phyloP scores from a whole-genome alignment of 1,284 basidiomycete species.

The Marasmius fiardii region DNA sequence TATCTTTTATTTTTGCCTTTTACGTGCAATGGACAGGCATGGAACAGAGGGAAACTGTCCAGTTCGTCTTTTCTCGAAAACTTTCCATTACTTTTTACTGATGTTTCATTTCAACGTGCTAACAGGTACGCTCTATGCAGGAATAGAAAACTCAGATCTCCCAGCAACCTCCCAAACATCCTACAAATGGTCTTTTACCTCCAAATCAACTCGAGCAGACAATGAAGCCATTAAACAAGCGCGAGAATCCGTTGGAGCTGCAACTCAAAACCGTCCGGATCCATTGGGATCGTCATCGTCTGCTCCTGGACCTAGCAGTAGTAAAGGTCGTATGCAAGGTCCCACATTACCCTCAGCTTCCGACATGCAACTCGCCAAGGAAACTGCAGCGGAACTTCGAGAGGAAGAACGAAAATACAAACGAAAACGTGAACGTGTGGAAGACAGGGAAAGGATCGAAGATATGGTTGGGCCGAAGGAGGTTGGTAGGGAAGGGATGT shows the following conservation, averaged over 20 bases:
- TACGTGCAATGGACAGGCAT: conserved; percentile 43
- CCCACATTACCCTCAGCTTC: conserved; percentile 64
- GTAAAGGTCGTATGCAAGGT: conserved; percentile 47
- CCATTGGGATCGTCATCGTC: conserved; percentile 7
- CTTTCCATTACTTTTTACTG: conserved; percentile 1
- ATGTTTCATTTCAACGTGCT: conserved; percentile 3
- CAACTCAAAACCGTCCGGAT: conserved; percentile 42
- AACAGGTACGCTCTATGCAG: conserved; percentile 59
- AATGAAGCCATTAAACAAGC: conserved; percentile 52
- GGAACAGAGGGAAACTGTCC: conserved; percentile 72
- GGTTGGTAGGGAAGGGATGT: conserved; percentile 67
- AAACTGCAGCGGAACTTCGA: conserved; percentile 45
- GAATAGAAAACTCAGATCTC: conserved; percentile 46
- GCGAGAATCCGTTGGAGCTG: conserved; percentile 55
- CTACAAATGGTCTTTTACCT: conserved; percentile 57
- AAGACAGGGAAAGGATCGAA: conserved; percentile 66
- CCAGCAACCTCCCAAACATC: conserved; percentile 57
- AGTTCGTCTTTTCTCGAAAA: conserved; percentile 34
- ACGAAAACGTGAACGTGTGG: conserved; percentile 61
- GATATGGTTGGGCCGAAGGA: conserved; percentile 72
- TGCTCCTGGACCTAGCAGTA: too few relatives aligned
- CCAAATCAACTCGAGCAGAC: conserved; percentile 56
- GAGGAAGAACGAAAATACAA: conserved; percentile 50
- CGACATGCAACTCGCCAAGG: conserved; percentile 63
- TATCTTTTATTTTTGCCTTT: neutral